Base-by-base conservation (phyloP, 768 basidiomycete genomes). In the Pisolithus tinctorius region DNA sequence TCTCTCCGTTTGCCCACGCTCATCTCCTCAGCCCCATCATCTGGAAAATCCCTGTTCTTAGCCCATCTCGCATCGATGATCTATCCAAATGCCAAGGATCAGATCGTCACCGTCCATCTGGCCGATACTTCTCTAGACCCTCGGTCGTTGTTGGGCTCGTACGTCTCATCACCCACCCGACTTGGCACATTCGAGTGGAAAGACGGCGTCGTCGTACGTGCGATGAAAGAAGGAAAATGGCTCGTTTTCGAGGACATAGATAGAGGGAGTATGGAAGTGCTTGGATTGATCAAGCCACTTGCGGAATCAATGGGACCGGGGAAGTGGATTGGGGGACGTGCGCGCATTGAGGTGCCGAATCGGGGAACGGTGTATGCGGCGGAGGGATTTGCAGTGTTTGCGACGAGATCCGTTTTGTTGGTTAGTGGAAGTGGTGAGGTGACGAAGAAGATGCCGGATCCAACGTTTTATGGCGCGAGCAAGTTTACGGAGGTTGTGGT, bases 51-150 rank as follows among this genome's bases (percentile, higher is more conserved):
- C 0, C 74, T 92, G 5, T 68, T 93, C 13, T 69, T 98, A 25
- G 75, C 82, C 13, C 82, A 96, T 58, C 81, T 98, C 29, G 86
- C 90, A 9, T 70, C 74, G 9, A 59, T 74, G 9, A 66, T 97
- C 10, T 75, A 82, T 61, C 84, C 90, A 0, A 71, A 71, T 17
- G 61, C 69, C 6, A 73, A 69, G 48, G 84, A 85, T 53, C 83
- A 91, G 42, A 78, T 96, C 39, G 78, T 98, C 30, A 84, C 80
- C 1, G 84, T 99, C 52, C 88, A 95, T 59, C 82, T 98, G 25
- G 91, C 93, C 6, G 96, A 98, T 59, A 95, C 93, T 0, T 95
- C 95, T 2, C 76, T 99, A 42, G 95, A 99, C 62, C 86, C 94
- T 29, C 87, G 95, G 20, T 86, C 93, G 0, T 77, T 99, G 5